A percentile compares a stretch with the other conserved stretches of the same genome.
Evolutionary conservation across 768 basidiomycete species (phyloP).

Genomic region (Leccinum incarnatum): DNA sequence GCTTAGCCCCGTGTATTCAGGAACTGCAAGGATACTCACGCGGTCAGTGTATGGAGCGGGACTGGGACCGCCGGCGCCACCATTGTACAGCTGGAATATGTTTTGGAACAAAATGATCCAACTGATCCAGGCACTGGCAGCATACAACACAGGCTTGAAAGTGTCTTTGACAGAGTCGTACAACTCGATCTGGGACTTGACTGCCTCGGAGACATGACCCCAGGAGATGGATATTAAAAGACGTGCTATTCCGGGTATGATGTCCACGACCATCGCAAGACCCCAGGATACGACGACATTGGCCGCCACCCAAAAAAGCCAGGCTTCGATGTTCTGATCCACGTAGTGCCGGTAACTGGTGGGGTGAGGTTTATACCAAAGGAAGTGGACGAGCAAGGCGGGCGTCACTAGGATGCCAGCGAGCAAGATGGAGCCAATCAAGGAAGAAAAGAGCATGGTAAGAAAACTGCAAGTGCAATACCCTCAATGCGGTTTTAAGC

Average conservation of each 20-base stretch:
- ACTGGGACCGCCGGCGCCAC: constrained; percentile 38
- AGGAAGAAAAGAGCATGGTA: constrained; percentile 63
- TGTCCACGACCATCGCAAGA: constrained; percentile 68
- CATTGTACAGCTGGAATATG: constrained; percentile 59
- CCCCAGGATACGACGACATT: constrained; percentile 80
- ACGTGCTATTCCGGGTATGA: constrained; percentile 56
- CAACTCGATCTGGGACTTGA: constrained; percentile 66
- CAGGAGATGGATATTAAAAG: constrained; percentile 56
- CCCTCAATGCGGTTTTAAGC: not conserved
- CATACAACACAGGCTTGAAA: constrained; percentile 71
- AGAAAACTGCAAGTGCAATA: constrained; percentile 43
- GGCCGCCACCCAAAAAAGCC: constrained; percentile 80
- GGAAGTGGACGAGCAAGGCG: constrained; percentile 63
- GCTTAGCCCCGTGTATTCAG: not conserved
- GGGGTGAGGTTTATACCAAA: constrained; percentile 64
- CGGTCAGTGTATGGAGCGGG: constrained; percentile 59
- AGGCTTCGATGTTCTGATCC: constrained; percentile 66
- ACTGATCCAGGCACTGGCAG: constrained; percentile 64
- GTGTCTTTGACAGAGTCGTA: constrained; percentile 70
- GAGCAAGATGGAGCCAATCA: constrained; percentile 69
- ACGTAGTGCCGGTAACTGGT: constrained; percentile 56
- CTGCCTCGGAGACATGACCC: constrained; percentile 71
- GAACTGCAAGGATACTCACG: constrained; percentile 34
- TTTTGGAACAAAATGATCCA: constrained; percentile 73
- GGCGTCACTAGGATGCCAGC: constrained; percentile 60